phyloP scores from a whole-genome alignment of 2,329 filamentous ascomycete genomes.

The Monilinia fructicola region DNA sequence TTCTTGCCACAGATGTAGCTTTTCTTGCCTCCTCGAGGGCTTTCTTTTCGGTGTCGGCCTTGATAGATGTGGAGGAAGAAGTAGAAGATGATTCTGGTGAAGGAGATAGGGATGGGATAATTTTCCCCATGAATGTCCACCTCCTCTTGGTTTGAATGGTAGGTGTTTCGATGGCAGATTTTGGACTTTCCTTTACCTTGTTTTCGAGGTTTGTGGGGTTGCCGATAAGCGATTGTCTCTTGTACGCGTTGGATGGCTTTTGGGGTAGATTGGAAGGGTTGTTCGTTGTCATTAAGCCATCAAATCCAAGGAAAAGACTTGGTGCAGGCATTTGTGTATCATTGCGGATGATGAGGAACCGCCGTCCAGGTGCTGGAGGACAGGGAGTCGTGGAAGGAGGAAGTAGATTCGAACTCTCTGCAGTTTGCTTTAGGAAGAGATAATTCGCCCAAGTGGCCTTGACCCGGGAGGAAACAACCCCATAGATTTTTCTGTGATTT shows the following conservation, averaged over 20 bases:
- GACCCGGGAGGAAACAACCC: slow-evolving; percentile 55
- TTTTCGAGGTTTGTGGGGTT: slow-evolving; percentile 27
- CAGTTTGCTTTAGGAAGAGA: slow-evolving; percentile 56
- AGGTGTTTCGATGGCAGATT: slow-evolving; percentile 29
- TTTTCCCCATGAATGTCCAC: slow-evolving; percentile 64
- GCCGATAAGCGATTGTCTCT: slow-evolving; percentile 35
- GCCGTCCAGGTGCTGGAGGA: slow-evolving; percentile 65
- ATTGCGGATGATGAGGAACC: slow-evolving; percentile 68
- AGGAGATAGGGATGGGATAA: slow-evolving; percentile 51
- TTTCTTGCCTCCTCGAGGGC: slow-evolving; percentile 52
- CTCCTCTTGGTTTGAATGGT: slow-evolving; percentile 50
- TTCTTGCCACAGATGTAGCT: slow-evolving; percentile 50
- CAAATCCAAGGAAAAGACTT: slow-evolving; percentile 59
- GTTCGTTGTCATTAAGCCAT: slow-evolving; percentile 48
- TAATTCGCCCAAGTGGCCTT: slow-evolving; percentile 64
- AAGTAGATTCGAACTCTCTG: slow-evolving; percentile 49
- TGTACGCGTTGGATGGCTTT: slow-evolving; percentile 31
- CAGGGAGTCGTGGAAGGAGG: slow-evolving; percentile 64
- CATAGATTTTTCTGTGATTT: slow-evolving; percentile 55
- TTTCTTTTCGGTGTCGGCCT: slow-evolving; percentile 41
- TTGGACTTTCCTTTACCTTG: slow-evolving; percentile 26
- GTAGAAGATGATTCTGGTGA: slow-evolving; percentile 21
- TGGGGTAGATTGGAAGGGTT: slow-evolving; percentile 22
- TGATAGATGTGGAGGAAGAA: slow-evolving; percentile 20
- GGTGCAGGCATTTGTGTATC: slow-evolving; percentile 48